Evolutionary conservation across 345 rosid genomes (phyloP).

Genomic region (Eucalyptus sp.): DNA sequence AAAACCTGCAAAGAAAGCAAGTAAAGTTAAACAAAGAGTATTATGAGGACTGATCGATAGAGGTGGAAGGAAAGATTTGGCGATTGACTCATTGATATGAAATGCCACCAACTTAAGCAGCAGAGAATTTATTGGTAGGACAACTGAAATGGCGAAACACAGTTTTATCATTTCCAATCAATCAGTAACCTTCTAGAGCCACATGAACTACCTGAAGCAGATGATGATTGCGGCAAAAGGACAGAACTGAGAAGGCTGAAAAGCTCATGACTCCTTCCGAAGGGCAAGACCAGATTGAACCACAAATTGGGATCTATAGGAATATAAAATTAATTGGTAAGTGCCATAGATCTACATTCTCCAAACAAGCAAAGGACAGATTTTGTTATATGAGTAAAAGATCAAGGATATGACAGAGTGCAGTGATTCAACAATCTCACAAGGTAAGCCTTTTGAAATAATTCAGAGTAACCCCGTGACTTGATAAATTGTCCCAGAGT

Average conservation of each 20-base stretch:
- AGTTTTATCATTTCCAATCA: neutral
- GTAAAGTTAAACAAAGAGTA: neutral
- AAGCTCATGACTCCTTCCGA: constrained; percentile 59
- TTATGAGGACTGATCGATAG: neutral
- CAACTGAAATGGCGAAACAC: neutral
- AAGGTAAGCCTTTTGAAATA: constrained; percentile 81
- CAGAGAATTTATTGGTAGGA: neutral
- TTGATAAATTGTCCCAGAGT: constrained; percentile 59
- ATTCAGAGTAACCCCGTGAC: constrained; percentile 59
- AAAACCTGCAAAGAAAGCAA: constrained; percentile 30
- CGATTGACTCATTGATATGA: neutral
- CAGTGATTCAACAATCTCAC: constrained; percentile 21
- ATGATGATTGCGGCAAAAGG: constrained; percentile 76
- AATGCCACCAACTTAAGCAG: neutral
- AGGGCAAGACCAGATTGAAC: constrained; percentile 84
- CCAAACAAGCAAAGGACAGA: neutral
- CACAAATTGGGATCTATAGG: constrained; percentile 62
- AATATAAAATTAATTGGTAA: neutral
- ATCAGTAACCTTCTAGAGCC: neutral
- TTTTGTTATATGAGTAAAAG: neutral
- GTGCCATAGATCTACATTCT: neutral
- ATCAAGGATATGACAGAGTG: neutral
- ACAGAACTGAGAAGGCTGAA: constrained; percentile 73
- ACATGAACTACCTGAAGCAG: constrained; percentile 56
- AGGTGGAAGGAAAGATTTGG: neutral